Base-by-base conservation (phyloP, 768 basidiomycete genomes). In the Russula emetica region DNA sequence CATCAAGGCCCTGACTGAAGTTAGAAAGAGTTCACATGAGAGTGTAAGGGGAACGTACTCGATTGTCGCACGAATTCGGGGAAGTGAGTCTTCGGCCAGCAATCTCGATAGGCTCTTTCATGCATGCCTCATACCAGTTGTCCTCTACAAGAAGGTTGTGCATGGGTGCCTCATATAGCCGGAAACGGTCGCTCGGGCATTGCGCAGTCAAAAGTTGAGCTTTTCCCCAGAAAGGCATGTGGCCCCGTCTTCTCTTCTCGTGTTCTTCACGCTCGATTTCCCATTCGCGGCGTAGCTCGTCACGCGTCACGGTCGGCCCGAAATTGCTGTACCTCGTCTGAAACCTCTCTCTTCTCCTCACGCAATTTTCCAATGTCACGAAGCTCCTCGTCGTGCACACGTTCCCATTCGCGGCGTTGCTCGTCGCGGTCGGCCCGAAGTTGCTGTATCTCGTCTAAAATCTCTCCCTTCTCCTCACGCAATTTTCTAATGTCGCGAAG, bases 121-220 rank as follows among this genome's bases (percentile, higher is more conserved):
- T 58, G 55, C 72, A 73, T 57, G 69, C 69, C 44, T 22, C 63
- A 38, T 64, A 40, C 71, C 69, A 70, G 54, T 72, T 67, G 4
- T 71, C 70, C 30, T 66, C 70, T n/a, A 60, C 22, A 22, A 56
- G 63, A 8, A 73, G 59, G 32, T 64, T 67, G 55, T 64, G 55
- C 50, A 73, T 63, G 11, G 63, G 66, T 4, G 70, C 55, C 24
- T 71, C 68, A 24, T 65, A 65, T 5, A n/a, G 59, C 18, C 66
- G 58, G 55, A 56, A 20, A 50, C 59, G 60, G 22, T 61, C 66
- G 18, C 1, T 28, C 18, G 66, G 60, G 51, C 63, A 64, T 22
- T 61, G 55, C 22, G 34, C 55, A 24, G 38, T 60, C 2, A 52
- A 20, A 26, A 65, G 55, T 45, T n/a, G 64, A 44, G 64, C 26